phyloP scores from a whole-genome alignment of 768 basidiomycete genomes.

The Calvatia gigantea region DNA sequence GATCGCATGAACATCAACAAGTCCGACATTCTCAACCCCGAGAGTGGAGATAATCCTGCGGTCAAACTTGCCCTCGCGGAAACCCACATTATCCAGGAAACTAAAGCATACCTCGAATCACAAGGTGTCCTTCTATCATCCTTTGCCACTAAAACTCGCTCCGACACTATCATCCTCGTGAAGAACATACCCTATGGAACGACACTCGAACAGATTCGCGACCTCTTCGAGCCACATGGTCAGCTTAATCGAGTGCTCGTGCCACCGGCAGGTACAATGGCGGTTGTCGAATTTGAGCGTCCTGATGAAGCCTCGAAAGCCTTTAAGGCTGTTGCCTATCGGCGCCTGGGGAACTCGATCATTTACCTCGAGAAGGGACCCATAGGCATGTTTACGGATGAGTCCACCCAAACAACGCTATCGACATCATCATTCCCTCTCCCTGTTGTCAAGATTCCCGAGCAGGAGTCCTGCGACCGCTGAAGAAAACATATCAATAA shows the following conservation, averaged over 20 bases:
- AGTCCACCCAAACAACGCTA: conserved; percentile 14
- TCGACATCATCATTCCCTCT: conserved; percentile 8
- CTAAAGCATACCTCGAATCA: conserved; percentile 83
- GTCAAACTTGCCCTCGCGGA: conserved; percentile 96
- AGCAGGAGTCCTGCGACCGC: conserved; percentile 34
- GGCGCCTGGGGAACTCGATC: conserved; percentile 84
- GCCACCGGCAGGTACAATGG: conserved; percentile 91
- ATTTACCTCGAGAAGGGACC: conserved; percentile 95
- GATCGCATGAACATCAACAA: conserved; percentile 86
- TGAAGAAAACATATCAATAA: conserved; percentile 41
- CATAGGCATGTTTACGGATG: conserved; percentile 70
- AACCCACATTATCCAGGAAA: conserved; percentile 94
- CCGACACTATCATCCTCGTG: conserved; percentile 82
- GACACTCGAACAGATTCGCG: conserved; percentile 65
- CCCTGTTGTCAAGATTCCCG: conserved; percentile 36
- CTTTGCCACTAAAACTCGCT: conserved; percentile 52
- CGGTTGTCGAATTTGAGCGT: conserved; percentile 83
- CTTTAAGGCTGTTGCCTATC: conserved; percentile 81
- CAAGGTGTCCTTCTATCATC: conserved; percentile 65
- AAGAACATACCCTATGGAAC: conserved; percentile 98
- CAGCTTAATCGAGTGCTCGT: conserved; percentile 68
- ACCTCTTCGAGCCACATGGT: conserved; percentile 77
- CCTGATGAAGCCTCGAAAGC: conserved; percentile 68
- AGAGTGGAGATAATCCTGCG: conserved; percentile 70
- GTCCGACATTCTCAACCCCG: conserved; percentile 83